Evolutionary conservation across 2,329 filamentous ascomycete species (phyloP), one percentile per base, ranked within the genome.

Genomic region (Hymenotorrendiella dingleyae): DNA sequence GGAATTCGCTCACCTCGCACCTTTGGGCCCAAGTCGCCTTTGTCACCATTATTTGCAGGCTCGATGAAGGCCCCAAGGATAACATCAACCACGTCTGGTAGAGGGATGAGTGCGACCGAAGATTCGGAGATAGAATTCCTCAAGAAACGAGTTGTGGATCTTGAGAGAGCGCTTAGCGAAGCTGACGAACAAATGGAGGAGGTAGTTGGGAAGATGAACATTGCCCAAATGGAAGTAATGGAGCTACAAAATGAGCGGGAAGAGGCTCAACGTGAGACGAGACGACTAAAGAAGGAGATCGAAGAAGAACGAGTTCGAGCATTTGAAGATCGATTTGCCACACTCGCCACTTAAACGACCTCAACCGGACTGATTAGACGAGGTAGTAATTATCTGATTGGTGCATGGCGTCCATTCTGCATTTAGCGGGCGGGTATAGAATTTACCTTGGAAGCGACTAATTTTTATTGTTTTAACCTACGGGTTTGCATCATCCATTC

Each of bases 111-210:
- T 39, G 82, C 82, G 41, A 75, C 80, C 10, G 82, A 93, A 52
- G 84, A 84, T 38, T 72, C 81, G 10, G 80, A 87, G 67, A 81
- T 91, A 40, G 78, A 85, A 47, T 72, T 77, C 45, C 78, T 98
- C 24, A 85, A 89, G 61, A 77, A 79, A 47, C 81, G 84, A 47
- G 86, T 97, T 6, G 70, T 79, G 43, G 88, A 95, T 65, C 78
- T 98, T 3, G 93, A 98, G 69, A 82, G 79, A 56, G 84, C 90
- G 12, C 71, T 94, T 10, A 67, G 74, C 4, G 78, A 87, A 51
- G 84, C 87, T 12, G 87, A 93, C 57, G 69, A 70, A 37, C 86
- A 91, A 66, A 91, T 93, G 84, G 80, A 87, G 59, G 81, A 87
- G 63, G 86, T 93, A 6, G 84, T 94, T 6, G 73, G 81, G 47